Evolutionary conservation across 2,329 filamentous ascomycete species (phyloP).

Genomic region (Ophiobolus disseminans): DNA sequence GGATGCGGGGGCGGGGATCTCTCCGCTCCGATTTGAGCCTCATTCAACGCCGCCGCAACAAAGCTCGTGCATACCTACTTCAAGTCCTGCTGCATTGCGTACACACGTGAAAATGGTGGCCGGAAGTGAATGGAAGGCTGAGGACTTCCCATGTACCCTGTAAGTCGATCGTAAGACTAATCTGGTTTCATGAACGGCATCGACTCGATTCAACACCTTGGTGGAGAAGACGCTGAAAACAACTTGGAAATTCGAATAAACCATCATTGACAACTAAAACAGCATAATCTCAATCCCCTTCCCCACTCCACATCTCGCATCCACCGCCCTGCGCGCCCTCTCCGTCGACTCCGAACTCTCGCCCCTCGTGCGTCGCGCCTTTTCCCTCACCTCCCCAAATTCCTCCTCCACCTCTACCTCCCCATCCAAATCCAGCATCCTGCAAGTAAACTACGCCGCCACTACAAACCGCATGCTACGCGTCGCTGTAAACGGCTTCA

Average conservation of each 20-base stretch:
- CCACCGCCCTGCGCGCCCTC: conserved; percentile 75
- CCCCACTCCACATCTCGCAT: conserved; percentile 78
- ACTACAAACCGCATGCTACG: conserved; percentile 96
- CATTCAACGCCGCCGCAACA: background rate
- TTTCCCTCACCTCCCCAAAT: conserved; percentile 56
- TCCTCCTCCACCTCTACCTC: conserved; percentile 1
- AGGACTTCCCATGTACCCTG: conserved; percentile 51
- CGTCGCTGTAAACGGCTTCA: conserved; percentile 94
- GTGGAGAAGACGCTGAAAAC: too few relatives aligned
- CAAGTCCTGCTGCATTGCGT: background rate
- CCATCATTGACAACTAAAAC: too few relatives aligned
- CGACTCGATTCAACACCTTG: too few relatives aligned
- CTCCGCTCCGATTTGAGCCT: conserved; percentile 21
- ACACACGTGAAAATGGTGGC: conserved; percentile 23
- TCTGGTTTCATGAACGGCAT: too few relatives aligned
- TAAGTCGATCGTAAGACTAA: conserved; percentile 29
- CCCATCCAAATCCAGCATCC: conserved; percentile 55
- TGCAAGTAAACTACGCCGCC: conserved; percentile 80
- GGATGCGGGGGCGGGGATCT: background rate
- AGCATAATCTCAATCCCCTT: conserved; percentile 82
- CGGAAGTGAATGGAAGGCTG: conserved; percentile 17
- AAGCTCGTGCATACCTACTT: background rate
- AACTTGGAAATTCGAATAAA: too few relatives aligned
- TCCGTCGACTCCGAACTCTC: conserved; percentile 90
- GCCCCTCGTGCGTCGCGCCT: conserved; percentile 75